Base-by-base conservation (phyloP, 805 yeast genomes). In the Hanseniaspora mollemarum region DNA sequence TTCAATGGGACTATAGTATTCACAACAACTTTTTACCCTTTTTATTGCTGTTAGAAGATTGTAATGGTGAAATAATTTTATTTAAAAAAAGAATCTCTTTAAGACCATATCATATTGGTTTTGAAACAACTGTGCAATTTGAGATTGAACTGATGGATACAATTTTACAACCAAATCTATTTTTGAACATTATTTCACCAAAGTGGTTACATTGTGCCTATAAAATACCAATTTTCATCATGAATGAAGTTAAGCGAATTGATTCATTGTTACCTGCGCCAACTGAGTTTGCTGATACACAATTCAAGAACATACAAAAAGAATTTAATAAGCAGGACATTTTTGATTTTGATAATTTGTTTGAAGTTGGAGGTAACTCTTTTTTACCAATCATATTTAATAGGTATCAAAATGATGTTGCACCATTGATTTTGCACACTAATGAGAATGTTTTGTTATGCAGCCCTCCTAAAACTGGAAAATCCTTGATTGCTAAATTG, bases 151-250 rank as follows among this genome's bases (percentile, higher is more conserved):
- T 55, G 2, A 56, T 59, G 31, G 62, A 64, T 33, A 55, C 55
- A 16, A 48, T 51, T 13, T 43, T 68, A 13, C 83, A 88, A 0
- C 95, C 96, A 0, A 80, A 78, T 57, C 79, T 82, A 56, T 86
- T 83, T 62, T 73, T 87, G 4, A 71, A 82, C 0, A 62, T 88
- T 12, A 65, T 83, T 2, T 86, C 94, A 52, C 94, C 88, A 53
- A 77, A 72, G 53, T 92, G 97, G 98, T 65, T 87, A 4, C 88
- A 85, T 54, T 77, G 87, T 52, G 84, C 76, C 51, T 69, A 73
- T 54, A 76, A 74, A 53, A 61, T 74, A 1, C 85, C 95, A 0
- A 69, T 87, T 1, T 63, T 77, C 51, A 65, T 86, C 54, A 31
- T 46, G 25, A 46, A 46, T 25, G 39, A 46, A 24, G 15, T 46